phyloP scores from a whole-genome alignment of 2,329 filamentous ascomycete genomes.

The Penicillium italicum region DNA sequence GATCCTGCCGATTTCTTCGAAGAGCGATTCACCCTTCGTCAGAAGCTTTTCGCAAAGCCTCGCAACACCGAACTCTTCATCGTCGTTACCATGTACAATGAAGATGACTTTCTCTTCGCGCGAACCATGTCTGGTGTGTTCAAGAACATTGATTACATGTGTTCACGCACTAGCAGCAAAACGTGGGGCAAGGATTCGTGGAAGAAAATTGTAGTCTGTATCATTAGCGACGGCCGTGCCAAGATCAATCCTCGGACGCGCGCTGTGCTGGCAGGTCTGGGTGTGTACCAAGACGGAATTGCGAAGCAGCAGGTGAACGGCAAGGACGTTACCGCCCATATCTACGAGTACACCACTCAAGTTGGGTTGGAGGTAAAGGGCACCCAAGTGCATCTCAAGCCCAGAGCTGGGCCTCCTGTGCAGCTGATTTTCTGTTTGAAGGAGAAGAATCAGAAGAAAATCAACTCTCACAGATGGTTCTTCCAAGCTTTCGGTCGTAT shows the following conservation, averaged over 20 bases:
- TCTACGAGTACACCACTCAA: constrained; percentile 71
- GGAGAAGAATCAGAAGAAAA: constrained; percentile 99
- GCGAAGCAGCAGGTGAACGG: constrained; percentile 96
- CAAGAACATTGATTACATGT: constrained; percentile 99
- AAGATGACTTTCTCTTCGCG: constrained; percentile 93
- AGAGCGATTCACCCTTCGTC: constrained; percentile 84
- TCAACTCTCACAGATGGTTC: constrained; percentile 99
- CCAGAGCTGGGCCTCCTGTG: constrained; percentile 78
- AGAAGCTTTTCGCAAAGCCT: constrained; percentile 87
- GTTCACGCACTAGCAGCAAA: constrained; percentile 84
- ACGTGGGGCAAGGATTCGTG: constrained; percentile 98
- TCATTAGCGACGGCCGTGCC: constrained; percentile 92
- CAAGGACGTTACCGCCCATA: constrained; percentile 94
- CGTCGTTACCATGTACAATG: constrained; percentile 98
- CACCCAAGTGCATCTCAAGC: constrained; percentile 77
- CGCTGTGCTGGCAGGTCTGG: constrained; percentile 85
- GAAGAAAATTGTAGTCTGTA: constrained; percentile 99
- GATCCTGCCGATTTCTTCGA: constrained; percentile 85
- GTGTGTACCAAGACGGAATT: constrained; percentile 97
- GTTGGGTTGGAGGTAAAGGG: constrained; percentile 82
- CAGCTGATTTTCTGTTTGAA: constrained; percentile 98
- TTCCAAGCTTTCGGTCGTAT: constrained; percentile 94
- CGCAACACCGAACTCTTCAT: constrained; percentile 94
- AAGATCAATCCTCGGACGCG: constrained; percentile 94
- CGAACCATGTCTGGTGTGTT: constrained; percentile 95